These are phyloP conservation scores for Globisporangium cystogenes DNA, from an alignment of 352 stramenopile genomes.

Conservation along the genomic window DNA sequence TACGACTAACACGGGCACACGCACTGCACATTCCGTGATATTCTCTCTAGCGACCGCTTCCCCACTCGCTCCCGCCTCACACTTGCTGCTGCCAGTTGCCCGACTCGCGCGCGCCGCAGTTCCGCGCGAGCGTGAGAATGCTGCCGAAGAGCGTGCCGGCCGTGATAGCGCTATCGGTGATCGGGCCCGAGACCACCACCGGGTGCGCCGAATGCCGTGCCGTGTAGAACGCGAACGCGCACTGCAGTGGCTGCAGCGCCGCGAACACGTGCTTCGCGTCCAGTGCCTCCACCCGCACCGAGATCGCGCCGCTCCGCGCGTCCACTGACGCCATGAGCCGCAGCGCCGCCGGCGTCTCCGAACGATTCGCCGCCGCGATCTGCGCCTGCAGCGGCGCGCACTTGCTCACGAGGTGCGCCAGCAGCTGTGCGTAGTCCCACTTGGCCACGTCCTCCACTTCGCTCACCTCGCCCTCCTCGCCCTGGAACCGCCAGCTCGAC, in stretches of 20 bases:
- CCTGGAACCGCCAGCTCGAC: constrained; percentile 32
- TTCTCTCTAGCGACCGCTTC: background rate
- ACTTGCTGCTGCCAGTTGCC: background rate
- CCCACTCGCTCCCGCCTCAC: background rate
- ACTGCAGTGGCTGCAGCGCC: constrained; percentile 57
- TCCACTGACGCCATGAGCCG: constrained; percentile 59
- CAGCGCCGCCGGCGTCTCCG: constrained; percentile 24
- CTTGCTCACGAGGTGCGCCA: constrained; percentile 44
- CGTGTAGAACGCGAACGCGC: constrained; percentile 79
- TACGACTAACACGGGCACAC: too few species aligned
- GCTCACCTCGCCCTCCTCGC: constrained; percentile 11
- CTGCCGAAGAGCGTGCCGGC: constrained; percentile 75
- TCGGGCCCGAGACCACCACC: constrained; percentile 76
- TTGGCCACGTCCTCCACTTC: constrained; percentile 21
- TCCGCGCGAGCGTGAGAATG: constrained; percentile 64
- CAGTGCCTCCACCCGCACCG: constrained; percentile 43
- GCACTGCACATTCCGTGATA: too few species aligned
- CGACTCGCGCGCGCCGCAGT: constrained; percentile 53
- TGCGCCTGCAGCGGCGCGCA: constrained; percentile 33
- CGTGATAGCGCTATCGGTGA: constrained; percentile 68
- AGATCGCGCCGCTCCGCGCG: constrained; percentile 36
- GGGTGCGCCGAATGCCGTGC: constrained; percentile 62
- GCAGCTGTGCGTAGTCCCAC: constrained; percentile 51
- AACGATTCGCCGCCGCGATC: constrained; percentile 25
- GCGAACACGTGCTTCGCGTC: constrained; percentile 43